Percentiles rank a stretch among this genome's conserved stretches.
Conservation (phyloP, 306 rosid species). For the Dryas octopetala region DNA sequence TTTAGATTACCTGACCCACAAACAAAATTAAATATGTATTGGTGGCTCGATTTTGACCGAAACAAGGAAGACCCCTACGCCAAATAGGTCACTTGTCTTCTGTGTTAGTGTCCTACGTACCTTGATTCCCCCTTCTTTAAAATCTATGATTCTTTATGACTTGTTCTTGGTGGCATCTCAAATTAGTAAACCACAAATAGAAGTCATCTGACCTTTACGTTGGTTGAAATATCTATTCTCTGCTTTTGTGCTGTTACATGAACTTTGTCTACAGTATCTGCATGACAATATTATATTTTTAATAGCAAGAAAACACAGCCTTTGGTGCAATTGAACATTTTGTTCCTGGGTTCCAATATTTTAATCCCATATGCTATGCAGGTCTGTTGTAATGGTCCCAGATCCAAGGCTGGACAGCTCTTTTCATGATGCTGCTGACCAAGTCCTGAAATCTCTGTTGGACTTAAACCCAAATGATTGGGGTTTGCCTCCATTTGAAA, state of each 20-base stretch:
- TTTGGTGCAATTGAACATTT: background rate
- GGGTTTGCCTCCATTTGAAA: conserved; percentile 88
- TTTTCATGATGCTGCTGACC: conserved; percentile 61
- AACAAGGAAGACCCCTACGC: background rate
- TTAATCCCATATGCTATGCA: conserved; percentile 30
- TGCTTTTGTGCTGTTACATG: background rate
- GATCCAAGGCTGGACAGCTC: conserved; percentile 86
- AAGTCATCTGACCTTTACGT: background rate
- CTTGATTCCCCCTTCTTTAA: background rate
- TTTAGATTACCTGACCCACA: background rate
- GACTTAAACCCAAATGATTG: conserved; percentile 82
- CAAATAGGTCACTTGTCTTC: background rate
- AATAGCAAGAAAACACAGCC: background rate
- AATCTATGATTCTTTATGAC: background rate
- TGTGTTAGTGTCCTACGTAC: background rate
- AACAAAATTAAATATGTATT: background rate
- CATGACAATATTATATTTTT: background rate
- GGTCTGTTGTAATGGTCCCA: conserved; percentile 88
- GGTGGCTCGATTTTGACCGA: background rate
- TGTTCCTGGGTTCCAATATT: conserved; percentile 13
- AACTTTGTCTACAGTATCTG: background rate
- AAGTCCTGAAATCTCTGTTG: conserved; percentile 68
- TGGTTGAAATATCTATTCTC: background rate
- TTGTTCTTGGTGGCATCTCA: background rate
- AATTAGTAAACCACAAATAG: background rate